A percentile compares a stretch with the other conserved stretches of the same genome.
These are phyloP conservation scores for Cryptococcus sp. DNA, from an alignment of 1,284 basidiomycete species.

Conservation along the genomic window DNA sequence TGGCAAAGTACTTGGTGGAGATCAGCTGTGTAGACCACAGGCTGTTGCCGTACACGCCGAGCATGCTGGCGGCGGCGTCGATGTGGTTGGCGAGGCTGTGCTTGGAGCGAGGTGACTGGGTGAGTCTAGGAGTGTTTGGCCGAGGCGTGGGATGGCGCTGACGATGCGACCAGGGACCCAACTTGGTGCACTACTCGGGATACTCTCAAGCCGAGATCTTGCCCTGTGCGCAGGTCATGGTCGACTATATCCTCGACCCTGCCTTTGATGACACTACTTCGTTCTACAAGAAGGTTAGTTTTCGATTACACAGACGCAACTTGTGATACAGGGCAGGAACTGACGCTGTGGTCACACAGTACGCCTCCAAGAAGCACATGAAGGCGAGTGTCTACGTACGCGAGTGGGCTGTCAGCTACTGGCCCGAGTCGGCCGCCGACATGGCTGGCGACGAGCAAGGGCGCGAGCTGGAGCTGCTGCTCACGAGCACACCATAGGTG, in stretches of 20 bases:
- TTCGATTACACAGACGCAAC: neutral
- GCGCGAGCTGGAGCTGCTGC: constrained; percentile 17
- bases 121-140: constrained; percentile 50
- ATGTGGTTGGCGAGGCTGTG: constrained; percentile 89
- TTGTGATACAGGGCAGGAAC: neutral
- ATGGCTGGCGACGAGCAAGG: constrained; percentile 14
- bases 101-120: constrained; percentile 81
- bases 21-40: constrained; percentile 84
- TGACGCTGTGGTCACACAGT: constrained; percentile 39
- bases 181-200: constrained; percentile 86
- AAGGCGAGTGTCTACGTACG: constrained; percentile 62
- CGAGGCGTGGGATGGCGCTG: neutral
- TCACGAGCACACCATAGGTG: neutral
- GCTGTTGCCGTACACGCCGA: constrained; percentile 75
- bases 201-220: constrained; percentile 81
- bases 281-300: constrained; percentile 56
- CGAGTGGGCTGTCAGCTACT: constrained; percentile 51
- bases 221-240: constrained; percentile 86
- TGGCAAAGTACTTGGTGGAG: constrained; percentile 92
- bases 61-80: constrained; percentile 79
- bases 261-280: constrained; percentile 60
- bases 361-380: constrained; percentile 77
- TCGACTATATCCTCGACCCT: constrained; percentile 82
- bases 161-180: constrained; percentile 61
- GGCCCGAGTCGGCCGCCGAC: constrained; percentile 30